Conservation (phyloP, 345 rosid species). For the Eutrema heterophyllum region DNA sequence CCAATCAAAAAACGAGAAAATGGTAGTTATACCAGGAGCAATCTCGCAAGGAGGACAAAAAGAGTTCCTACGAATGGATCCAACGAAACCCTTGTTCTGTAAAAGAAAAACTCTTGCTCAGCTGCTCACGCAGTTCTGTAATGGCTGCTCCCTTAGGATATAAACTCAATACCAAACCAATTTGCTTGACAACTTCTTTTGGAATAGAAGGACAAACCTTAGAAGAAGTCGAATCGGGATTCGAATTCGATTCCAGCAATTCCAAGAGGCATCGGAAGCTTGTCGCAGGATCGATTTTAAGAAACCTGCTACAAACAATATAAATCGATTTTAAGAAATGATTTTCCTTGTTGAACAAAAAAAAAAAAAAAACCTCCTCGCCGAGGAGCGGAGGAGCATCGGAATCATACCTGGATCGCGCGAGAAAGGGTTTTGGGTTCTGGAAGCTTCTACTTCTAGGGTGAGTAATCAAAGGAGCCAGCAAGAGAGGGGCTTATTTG, state of each 20-base stretch:
- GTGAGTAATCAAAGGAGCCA: not conserved
- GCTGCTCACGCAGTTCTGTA: constrained; percentile 49
- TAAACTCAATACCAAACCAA: constrained; percentile 41
- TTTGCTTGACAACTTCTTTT: constrained; percentile 41
- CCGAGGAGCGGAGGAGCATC: not conserved
- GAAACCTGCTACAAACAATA: too few species aligned
- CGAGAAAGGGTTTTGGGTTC: not conserved
- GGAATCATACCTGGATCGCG: not conserved
- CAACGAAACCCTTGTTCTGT: too few species aligned
- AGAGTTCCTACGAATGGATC: too few species aligned
- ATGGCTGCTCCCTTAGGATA: constrained; percentile 54
- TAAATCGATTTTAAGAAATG: too few species aligned
- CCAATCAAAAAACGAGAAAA: too few species aligned
- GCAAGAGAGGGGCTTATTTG: not conserved
- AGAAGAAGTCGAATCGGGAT: not conserved
- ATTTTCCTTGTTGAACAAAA: too few species aligned
- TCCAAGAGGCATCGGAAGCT: too few species aligned
- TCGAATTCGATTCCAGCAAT: constrained; percentile 30
- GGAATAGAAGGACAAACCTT: constrained; percentile 37
- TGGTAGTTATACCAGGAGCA: too few species aligned
- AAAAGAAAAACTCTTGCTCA: constrained; percentile 43
- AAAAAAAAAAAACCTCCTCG: too few species aligned
- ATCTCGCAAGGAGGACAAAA: too few species aligned
- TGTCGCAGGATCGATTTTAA: too few species aligned
- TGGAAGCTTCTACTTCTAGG: not conserved